A percentile compares a stretch with the other conserved stretches of the same genome.
Evolutionary conservation across 352 stramenopile genomes (phyloP).

Genomic region (Globisporangium heterothallicum): DNA sequence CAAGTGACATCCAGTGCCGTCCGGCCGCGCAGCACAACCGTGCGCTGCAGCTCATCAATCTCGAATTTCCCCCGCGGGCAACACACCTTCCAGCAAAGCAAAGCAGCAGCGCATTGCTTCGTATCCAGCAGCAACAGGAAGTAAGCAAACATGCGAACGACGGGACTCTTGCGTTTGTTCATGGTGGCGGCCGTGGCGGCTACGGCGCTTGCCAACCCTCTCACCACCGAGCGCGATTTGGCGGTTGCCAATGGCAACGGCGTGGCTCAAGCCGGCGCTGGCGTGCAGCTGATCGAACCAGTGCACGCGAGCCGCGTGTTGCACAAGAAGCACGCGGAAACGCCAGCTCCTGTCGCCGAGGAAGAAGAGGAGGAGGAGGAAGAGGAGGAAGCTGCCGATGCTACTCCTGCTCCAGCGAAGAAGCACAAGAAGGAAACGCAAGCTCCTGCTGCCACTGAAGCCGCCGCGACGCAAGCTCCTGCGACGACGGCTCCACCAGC

Average conservation of each 20-base stretch:
- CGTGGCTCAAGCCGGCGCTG: conserved; percentile 12
- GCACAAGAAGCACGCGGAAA: conserved; percentile 15
- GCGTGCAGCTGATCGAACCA: conserved; percentile 16
- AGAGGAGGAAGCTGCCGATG: conserved; percentile 14
- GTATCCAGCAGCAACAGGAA: conserved; percentile 13
- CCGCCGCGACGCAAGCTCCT: conserved; percentile 11
- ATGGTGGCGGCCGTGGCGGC: conserved; percentile 44
- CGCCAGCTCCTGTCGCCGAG: conserved; percentile 8
- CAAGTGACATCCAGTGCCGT: conserved; percentile 18
- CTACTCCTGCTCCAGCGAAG: conserved; percentile 10
- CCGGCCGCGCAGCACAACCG: conserved; percentile 7
- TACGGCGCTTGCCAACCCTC: conserved; percentile 29
- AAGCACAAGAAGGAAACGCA: conserved; percentile 19
- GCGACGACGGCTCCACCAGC: conserved; percentile 8
- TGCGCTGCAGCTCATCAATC: conserved; percentile 31
- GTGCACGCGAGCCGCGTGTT: conserved; percentile 30
- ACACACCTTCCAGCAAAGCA: too few species aligned
- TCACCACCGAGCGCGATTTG: conserved; percentile 14
- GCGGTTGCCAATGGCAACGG: conserved; percentile 4
- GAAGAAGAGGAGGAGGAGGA: conserved; percentile 16
- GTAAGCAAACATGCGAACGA: conserved; percentile 43
- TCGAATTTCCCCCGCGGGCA: conserved; percentile 35
- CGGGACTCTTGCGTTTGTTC: conserved; percentile 40
- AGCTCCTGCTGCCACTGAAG: conserved; percentile 4
- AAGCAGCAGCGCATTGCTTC: too few species aligned